phyloP scores from a whole-genome alignment of 345 rosid genomes.

The Melaleuca alternifolia region DNA sequence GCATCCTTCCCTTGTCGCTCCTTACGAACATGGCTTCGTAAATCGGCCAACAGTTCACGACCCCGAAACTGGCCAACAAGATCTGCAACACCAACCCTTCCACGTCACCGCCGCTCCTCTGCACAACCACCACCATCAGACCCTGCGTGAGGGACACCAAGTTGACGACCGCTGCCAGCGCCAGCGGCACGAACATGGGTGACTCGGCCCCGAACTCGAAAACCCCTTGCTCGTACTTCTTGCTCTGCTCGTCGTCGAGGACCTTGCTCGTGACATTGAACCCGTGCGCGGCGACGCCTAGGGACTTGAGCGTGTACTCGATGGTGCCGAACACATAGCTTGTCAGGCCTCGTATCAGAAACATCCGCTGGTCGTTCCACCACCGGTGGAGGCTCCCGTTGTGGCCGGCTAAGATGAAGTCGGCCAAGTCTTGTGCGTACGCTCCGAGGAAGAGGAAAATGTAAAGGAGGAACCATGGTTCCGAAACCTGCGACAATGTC shows the following conservation, averaged over 20 bases:
- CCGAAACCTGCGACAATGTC: slow-evolving; percentile 27
- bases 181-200: slow-evolving; percentile 1
- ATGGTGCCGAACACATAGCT: neutral
- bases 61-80: slow-evolving; percentile 26
- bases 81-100: slow-evolving; percentile 26
- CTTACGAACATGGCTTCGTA: slow-evolving; percentile 56
- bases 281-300: slow-evolving; percentile 38
- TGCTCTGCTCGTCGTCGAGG: slow-evolving; percentile 17
- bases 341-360: slow-evolving; percentile 7
- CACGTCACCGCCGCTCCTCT: neutral
- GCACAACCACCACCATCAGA: neutral
- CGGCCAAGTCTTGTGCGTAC: slow-evolving; percentile 13
- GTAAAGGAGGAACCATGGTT: slow-evolving; percentile 54
- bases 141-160: neutral
- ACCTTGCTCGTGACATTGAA: slow-evolving; percentile 62
- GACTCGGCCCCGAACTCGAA: slow-evolving; percentile 1
- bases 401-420: neutral
- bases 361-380: slow-evolving; percentile 44
- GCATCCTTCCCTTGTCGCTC: slow-evolving; percentile 47
- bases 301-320: slow-evolving; percentile 17
- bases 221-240: slow-evolving; percentile 1
- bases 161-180: neutral
- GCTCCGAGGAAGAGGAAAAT: slow-evolving; percentile 49
- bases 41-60: slow-evolving; percentile 42
- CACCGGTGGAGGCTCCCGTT: neutral